Conservation (phyloP, 441 rosid genomes). For the Hura crepitans region DNA sequence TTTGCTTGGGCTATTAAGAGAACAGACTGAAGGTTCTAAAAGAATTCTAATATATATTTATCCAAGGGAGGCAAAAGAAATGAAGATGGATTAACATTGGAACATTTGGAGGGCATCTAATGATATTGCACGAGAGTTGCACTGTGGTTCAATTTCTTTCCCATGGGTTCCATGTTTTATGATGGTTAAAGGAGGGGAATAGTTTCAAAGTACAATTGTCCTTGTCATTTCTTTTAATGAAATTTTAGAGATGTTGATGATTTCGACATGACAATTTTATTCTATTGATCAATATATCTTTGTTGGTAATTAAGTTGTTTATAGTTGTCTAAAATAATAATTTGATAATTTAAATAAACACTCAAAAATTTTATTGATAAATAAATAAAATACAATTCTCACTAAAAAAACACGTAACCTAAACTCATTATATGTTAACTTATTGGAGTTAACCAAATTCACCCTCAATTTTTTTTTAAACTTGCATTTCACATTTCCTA, state of each 20-base stretch:
- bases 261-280: neutral
- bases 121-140: neutral
- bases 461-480: too few species aligned
- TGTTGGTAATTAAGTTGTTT: too few species aligned
- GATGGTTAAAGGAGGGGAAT: neutral
- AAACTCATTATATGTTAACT: too few species aligned
- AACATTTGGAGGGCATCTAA: neutral
- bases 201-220: neutral
- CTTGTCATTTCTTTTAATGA: neutral
- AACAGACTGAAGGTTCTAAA: neutral
- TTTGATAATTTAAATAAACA: too few species aligned
- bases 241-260: neutral
- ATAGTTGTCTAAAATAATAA: too few species aligned
- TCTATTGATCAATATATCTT: too few species aligned
- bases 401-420: too few species aligned
- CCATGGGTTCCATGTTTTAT: neutral
- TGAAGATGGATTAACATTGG: neutral
- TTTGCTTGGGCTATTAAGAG: neutral
- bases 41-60: neutral
- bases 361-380: too few species aligned
- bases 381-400: too few species aligned
- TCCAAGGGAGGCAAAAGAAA: neutral
- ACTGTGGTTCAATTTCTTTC: neutral
- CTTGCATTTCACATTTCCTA: too few species aligned
- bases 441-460: too few species aligned